Evolutionary conservation across 225 moss, liverwort and hornwort species (phyloP), one percentile per base, ranked within the genome.

Genomic region (Takakia lepidozioides): DNA sequence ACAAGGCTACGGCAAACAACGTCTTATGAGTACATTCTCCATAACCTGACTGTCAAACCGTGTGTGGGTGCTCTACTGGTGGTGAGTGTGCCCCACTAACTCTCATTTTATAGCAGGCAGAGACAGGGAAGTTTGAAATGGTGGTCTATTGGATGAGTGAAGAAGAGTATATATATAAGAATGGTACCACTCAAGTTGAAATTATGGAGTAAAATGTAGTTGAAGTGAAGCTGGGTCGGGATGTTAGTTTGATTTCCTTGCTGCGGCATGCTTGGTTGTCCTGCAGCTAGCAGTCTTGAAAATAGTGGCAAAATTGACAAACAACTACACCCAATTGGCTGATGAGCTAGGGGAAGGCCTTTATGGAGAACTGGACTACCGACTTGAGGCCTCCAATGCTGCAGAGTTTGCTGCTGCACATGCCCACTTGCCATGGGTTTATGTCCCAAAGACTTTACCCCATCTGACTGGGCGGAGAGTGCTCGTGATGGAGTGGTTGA

Each of bases 401-500:
- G 67, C 62, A 19, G 73, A 69, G 35, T 98, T 98, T 76, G 80
- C 66, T 49, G 46, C 55, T 52, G 60, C 69, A 20, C 82, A 91
- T 46, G 77, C 64, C 40, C 64, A 78, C 47, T 46, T 98, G 27
- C 64, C 75, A 19, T 91, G 79, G 58, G 52, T 98, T 50, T 82
- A 77, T 47, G 85, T 87, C 25, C 95, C 95, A 22, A 85, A 63
- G 53, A 81, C 76, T 30, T 37, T 85, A 20, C 32, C 64, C 1
- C 65, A 78, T 65, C 55, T 98, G 64, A 87, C 91, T 14, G 66
- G 75, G 19, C 70, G 62, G 55, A 83, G 78, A 73, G 50, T 98
- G 10, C 57, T 98, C 59, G 82, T 85, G 1, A 91, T 98, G 91
- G 95, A 98, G 74, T 98, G 95, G 95, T 75, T 98, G 47, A 56